These are phyloP conservation scores for Puccinia polysora DNA, from an alignment of 1,284 basidiomycete species.

Conservation along the genomic window DNA sequence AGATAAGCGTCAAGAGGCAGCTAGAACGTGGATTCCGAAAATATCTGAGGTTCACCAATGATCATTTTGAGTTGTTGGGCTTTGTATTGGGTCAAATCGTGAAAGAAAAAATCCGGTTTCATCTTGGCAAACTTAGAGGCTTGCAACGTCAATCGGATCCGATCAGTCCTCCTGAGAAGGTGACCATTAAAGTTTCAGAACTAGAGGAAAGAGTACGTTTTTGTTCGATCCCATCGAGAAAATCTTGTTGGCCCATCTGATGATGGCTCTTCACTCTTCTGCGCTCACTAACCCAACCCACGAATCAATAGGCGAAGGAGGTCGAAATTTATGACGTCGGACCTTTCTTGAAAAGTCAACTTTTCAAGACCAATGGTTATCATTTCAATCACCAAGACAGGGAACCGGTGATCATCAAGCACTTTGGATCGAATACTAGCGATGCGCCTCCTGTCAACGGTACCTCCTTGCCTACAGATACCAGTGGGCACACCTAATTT, in stretches of 20 bases:
- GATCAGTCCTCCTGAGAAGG: slow-evolving; percentile 53
- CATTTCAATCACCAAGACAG: slow-evolving; percentile 52
- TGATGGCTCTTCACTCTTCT: slow-evolving; percentile 34
- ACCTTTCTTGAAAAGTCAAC: slow-evolving; percentile 75
- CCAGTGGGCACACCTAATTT: too few relatives aligned
- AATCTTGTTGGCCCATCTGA: too few relatives aligned
- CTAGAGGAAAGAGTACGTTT: slow-evolving; percentile 70
- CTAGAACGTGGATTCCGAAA: slow-evolving; percentile 91
- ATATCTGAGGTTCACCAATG: slow-evolving; percentile 87
- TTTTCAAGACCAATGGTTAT: slow-evolving; percentile 90
- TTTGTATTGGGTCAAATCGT: slow-evolving; percentile 91
- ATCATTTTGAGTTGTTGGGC: slow-evolving; percentile 86
- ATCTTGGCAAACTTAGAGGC: slow-evolving; percentile 66
- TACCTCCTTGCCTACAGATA: too few relatives aligned
- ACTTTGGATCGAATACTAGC: slow-evolving; percentile 17
- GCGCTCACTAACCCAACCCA: too few relatives aligned
- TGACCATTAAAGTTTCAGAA: slow-evolving; percentile 70
- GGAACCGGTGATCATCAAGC: slow-evolving; percentile 27
- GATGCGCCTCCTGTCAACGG: too few relatives aligned
- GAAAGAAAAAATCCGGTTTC: slow-evolving; percentile 85
- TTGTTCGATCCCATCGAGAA: too few relatives aligned
- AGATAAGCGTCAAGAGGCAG: slow-evolving; percentile 97
- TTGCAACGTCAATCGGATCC: slow-evolving; percentile 62
- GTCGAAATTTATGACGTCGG: slow-evolving; percentile 87
- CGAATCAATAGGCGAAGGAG: slow-evolving; percentile 68